Percentiles rank a stretch among this genome's conserved stretches.
phyloP scores from a whole-genome alignment of 805 yeast species.

The Clavispora phyllophila region DNA sequence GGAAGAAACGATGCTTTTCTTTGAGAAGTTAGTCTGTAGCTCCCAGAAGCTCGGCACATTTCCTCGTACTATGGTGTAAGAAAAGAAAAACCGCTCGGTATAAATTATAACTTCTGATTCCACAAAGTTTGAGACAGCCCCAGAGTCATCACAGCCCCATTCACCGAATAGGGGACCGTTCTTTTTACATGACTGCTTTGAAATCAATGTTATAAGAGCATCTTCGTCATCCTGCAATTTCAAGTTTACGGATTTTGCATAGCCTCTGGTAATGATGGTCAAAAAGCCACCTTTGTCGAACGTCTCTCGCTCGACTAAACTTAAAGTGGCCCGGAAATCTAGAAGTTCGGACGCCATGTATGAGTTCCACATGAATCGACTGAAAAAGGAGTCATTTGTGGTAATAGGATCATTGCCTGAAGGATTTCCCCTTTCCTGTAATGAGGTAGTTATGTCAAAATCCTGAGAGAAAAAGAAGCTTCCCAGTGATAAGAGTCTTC shows the following conservation, averaged over 20 bases:
- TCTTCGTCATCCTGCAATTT: constrained; percentile 24
- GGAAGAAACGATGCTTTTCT: constrained; percentile 27
- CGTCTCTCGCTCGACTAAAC: constrained; percentile 30
- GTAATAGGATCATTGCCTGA: constrained; percentile 17
- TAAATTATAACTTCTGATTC: constrained; percentile 49
- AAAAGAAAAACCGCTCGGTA: constrained; percentile 34
- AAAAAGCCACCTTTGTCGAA: constrained; percentile 47
- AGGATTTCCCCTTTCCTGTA: constrained; percentile 41
- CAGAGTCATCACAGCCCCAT: constrained; percentile 55
- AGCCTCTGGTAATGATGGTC: constrained; percentile 47
- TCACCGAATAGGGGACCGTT: constrained; percentile 51
- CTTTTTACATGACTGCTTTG: constrained; percentile 47
- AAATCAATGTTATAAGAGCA: constrained; percentile 43
- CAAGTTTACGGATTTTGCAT: constrained; percentile 42
- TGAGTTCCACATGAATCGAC: constrained; percentile 48
- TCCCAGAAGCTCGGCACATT: constrained; percentile 57
- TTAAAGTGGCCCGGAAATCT: constrained; percentile 41
- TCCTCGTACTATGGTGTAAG: constrained; percentile 46
- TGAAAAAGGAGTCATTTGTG: constrained; percentile 38
- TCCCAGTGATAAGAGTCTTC: constrained; percentile 41
- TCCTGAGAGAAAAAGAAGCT: constrained; percentile 45
- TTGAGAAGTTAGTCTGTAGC: constrained; percentile 38
- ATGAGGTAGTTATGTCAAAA: constrained; percentile 41
- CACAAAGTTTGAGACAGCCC: constrained; percentile 46
- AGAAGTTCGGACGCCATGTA: constrained; percentile 43